Evolutionary conservation across 2,329 filamentous ascomycete species (phyloP).

Genomic region (Tolypocladium pustulatum): DNA sequence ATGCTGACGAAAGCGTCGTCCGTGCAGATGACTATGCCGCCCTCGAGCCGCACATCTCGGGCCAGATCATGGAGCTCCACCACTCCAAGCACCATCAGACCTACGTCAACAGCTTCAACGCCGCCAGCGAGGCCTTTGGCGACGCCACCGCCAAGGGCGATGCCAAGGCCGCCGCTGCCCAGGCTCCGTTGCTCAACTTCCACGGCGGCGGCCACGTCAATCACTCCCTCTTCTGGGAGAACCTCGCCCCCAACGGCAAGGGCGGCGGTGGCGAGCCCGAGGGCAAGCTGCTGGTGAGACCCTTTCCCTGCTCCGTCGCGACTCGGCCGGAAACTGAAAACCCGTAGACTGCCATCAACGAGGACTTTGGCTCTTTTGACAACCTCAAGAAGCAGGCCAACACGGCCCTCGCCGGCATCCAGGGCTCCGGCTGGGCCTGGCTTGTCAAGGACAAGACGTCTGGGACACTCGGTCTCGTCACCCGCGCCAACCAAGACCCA

Average conservation of each 20-base stretch:
- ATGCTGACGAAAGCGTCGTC: not conserved
- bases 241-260: conserved; percentile 58
- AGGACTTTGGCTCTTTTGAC: conserved; percentile 57
- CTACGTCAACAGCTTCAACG: conserved; percentile 84
- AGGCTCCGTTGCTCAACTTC: conserved; percentile 57
- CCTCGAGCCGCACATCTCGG: conserved; percentile 74
- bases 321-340: not conserved
- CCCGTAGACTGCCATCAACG: conserved; percentile 43
- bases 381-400: conserved; percentile 58
- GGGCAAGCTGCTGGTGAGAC: conserved; percentile 46
- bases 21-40: conserved; percentile 83
- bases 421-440: conserved; percentile 89
- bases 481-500: conserved; percentile 80
- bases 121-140: conserved; percentile 60
- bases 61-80: conserved; percentile 94
- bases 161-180: conserved; percentile 34
- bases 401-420: conserved; percentile 59
- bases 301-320: too few relatives aligned
- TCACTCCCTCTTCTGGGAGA: conserved; percentile 80
- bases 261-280: conserved; percentile 50
- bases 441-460: conserved; percentile 61
- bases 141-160: conserved; percentile 55
- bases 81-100: conserved; percentile 92
- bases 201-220: conserved; percentile 81
- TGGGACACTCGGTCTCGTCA: conserved; percentile 52